Evolutionary conservation across 1,284 basidiomycete genomes (phyloP).

Genomic region (Sanghuangporus sanghuang): DNA sequence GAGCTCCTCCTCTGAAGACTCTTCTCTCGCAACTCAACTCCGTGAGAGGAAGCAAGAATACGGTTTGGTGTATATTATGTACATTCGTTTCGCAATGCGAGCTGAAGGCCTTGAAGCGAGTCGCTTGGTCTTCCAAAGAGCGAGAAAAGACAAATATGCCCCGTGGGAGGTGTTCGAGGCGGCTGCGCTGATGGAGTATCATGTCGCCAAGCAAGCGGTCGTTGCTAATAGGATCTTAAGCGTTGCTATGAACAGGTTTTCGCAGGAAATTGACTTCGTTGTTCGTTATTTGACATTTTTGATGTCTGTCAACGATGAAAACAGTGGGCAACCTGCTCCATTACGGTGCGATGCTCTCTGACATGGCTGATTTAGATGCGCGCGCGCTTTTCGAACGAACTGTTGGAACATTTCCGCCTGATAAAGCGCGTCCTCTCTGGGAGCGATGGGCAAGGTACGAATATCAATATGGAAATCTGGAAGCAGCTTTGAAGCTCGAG

Average conservation of each 20-base stretch:
- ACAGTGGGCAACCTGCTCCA: conserved; percentile 53
- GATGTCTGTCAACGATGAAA: conserved; percentile 93
- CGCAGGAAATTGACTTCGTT: conserved; percentile 82
- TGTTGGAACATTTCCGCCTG: conserved; percentile 73
- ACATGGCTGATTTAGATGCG: conserved; percentile 58
- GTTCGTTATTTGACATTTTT: conserved; percentile 89
- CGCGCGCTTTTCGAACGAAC: conserved; percentile 92
- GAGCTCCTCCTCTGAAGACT: conserved; percentile 31
- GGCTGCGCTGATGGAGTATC: conserved; percentile 93
- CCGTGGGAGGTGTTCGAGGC: conserved; percentile 96
- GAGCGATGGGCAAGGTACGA: conserved; percentile 95
- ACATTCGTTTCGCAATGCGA: conserved; percentile 89
- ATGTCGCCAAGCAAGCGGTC: conserved; percentile 81
- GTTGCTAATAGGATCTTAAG: conserved; percentile 94
- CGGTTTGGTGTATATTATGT: conserved; percentile 73
- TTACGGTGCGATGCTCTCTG: conserved; percentile 12
- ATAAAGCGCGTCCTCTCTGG: conserved; percentile 85
- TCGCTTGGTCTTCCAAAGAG: conserved; percentile 77
- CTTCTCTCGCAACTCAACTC: conserved; percentile 47
- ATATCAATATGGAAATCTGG: conserved; percentile 92
- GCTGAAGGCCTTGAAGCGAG: conserved; percentile 59
- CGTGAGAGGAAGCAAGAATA: conserved; percentile 61
- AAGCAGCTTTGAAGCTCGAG: conserved; percentile 86
- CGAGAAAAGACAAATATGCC: conserved; percentile 79
- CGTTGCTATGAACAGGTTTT: conserved; percentile 84